Base-by-base conservation (phyloP, 208 protist genomes). In the Leishmania aethiopica region DNA sequence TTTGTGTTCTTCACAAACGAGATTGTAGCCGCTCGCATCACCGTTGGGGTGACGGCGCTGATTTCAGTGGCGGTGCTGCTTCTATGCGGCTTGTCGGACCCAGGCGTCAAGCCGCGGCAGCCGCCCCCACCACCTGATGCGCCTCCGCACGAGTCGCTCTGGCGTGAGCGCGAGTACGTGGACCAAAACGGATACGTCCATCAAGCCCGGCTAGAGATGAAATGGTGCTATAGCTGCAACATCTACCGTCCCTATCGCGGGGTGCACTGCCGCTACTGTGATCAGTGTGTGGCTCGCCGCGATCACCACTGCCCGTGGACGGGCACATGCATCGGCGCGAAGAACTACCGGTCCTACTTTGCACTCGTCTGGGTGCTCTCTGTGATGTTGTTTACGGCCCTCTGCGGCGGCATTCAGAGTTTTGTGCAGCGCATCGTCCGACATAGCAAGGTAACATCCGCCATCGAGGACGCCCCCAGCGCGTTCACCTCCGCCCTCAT, bases 291-390 rank as follows among this genome's bases (percentile, higher is more conserved):
- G 13, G 60, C 81, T 5, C 91, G 95, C 11, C 87, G 96, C n/a
- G 96, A 98, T 81, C 96, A 98, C 82, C 96, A 98, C 87, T 98
- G 96, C 75, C 94, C 95, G 69, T 98, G 96, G 95, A 95, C 93
- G 0, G 96, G 96, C 10, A 96, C 89, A 28, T 98, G 95, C 87
- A 93, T 98, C 35, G 96, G 95, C 6, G 88, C 86, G n/a, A 80
- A 82, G 55, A 98, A 98, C 84, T 98, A 98, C 84, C 78, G 78
- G 11, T 89, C 81, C 32, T 98, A 96, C 83, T 94, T 93, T 53
- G 72, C 77, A 11, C 81, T 96, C 17, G 83, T 97, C 25, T 96
- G 91, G 92, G 57, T 67, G n/a, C 71, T 89, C 22, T 85, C 89
- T 7, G 57, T 85, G 8, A 80, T 93, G 42, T 59, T 88, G 8